Conservation (phyloP, 2,329 filamentous ascomycete genomes). For the Truncatella angustata region DNA sequence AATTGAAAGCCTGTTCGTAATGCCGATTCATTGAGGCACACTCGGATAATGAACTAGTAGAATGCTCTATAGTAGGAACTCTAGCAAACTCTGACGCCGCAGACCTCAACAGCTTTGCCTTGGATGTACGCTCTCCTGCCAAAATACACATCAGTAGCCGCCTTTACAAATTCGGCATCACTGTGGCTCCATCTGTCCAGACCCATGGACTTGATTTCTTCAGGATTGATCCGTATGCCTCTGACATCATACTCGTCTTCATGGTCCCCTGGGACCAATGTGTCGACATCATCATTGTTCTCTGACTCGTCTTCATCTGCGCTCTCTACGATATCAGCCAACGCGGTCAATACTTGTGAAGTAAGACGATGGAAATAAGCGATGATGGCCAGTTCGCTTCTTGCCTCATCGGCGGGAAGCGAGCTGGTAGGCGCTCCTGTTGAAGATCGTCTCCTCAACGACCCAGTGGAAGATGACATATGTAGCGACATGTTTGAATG, state of each 20-base stretch:
- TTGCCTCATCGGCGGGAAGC: slow-evolving; percentile 37
- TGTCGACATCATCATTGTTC: slow-evolving; percentile 23
- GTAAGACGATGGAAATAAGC: slow-evolving; percentile 81
- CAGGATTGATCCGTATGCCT: slow-evolving; percentile 57
- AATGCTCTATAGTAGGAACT: background rate
- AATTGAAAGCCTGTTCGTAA: no score
- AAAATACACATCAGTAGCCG: slow-evolving; percentile 65
- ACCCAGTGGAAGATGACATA: slow-evolving; percentile 42
- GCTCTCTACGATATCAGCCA: slow-evolving; percentile 60
- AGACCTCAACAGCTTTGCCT: slow-evolving; percentile 70
- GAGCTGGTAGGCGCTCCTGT: slow-evolving; percentile 19
- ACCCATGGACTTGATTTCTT: slow-evolving; percentile 69
- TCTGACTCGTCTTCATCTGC: background rate
- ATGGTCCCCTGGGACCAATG: slow-evolving; percentile 26
- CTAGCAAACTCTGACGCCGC: slow-evolving; percentile 68
- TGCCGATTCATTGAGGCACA: no score
- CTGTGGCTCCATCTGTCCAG: slow-evolving; percentile 73
- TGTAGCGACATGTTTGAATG: slow-evolving; percentile 24
- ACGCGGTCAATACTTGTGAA: slow-evolving; percentile 58
- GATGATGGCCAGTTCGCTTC: slow-evolving; percentile 68
- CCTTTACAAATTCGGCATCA: slow-evolving; percentile 67
- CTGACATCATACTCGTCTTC: slow-evolving; percentile 34
- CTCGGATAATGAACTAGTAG: background rate
- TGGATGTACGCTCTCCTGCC: slow-evolving; percentile 61
- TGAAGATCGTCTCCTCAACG: slow-evolving; percentile 33